Percentiles rank a stretch among this genome's conserved stretches.
Evolutionary conservation across 352 stramenopile species (phyloP).

Genomic region (Phytopythium boreale): DNA sequence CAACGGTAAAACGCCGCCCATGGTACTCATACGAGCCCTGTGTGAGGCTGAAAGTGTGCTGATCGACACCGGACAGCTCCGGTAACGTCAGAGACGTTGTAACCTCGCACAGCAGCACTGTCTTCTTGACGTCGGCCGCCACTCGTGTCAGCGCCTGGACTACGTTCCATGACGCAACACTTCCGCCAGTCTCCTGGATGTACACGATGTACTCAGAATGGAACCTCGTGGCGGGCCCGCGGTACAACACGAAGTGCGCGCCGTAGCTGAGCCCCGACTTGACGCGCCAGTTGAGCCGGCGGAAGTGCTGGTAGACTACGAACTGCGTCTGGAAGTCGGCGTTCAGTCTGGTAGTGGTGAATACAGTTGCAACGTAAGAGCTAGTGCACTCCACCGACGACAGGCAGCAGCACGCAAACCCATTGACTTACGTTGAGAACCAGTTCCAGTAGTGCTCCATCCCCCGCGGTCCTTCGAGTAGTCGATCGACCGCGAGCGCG

Average conservation of each 20-base stretch:
- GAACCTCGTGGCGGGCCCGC: constrained; percentile 37
- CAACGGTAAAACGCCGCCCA: constrained; percentile 25
- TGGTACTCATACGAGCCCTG: constrained; percentile 35
- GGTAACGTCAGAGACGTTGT: neutral
- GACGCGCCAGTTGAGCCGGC: constrained; percentile 40
- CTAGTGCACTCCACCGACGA: neutral
- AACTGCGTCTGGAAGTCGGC: constrained; percentile 38
- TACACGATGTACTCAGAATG: constrained; percentile 82
- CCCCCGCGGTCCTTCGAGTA: constrained; percentile 17
- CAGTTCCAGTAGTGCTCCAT: constrained; percentile 29
- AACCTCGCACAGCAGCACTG: constrained; percentile 58
- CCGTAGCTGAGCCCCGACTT: constrained; percentile 73
- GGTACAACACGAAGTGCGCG: constrained; percentile 66
- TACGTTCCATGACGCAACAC: constrained; percentile 33
- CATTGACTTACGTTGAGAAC: constrained; percentile 23
- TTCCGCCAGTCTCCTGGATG: constrained; percentile 15
- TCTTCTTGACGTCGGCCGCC: constrained; percentile 79
- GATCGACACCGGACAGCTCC: neutral
- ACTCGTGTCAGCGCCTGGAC: constrained; percentile 72
- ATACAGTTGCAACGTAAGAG: neutral
- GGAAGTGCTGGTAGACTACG: constrained; percentile 60
- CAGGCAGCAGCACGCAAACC: neutral
- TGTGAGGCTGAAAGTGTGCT: constrained; percentile 9
- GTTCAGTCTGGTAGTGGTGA: constrained; percentile 11
- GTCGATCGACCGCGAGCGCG: constrained; percentile 19